phyloP scores from a whole-genome alignment of 1,284 basidiomycete genomes.

The Microbotryomycetes sp. region DNA sequence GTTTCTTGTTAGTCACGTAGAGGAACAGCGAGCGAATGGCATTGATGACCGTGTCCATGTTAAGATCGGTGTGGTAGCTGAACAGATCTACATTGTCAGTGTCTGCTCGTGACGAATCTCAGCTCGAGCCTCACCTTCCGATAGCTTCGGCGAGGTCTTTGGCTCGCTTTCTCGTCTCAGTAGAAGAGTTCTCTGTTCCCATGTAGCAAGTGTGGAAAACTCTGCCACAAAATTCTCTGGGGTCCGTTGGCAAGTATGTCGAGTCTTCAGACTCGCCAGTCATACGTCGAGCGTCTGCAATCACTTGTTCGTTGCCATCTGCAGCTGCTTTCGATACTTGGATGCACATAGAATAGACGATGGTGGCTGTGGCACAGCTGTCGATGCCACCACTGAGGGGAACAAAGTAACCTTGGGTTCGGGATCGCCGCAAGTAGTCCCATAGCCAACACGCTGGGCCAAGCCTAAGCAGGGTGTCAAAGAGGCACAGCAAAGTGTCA shows the following conservation, averaged over 20 bases:
- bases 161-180: slow-evolving; percentile 77
- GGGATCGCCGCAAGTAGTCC: slow-evolving; percentile 93
- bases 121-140: slow-evolving; percentile 57
- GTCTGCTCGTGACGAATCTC: neutral
- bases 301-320: slow-evolving; percentile 73
- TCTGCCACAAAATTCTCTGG: slow-evolving; percentile 73
- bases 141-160: slow-evolving; percentile 80
- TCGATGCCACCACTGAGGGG: slow-evolving; percentile 98
- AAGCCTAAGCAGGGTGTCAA: slow-evolving; percentile 52
- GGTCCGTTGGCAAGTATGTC: slow-evolving; percentile 72
- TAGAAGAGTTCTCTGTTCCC: slow-evolving; percentile 93
- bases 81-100: neutral
- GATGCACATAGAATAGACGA: slow-evolving; percentile 93
- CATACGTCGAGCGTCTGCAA: slow-evolving; percentile 83
- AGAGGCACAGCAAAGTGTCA: neutral
- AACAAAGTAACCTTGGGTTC: slow-evolving; percentile 91
- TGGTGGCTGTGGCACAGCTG: slow-evolving; percentile 90
- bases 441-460: slow-evolving; percentile 99
- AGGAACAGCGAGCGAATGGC: slow-evolving; percentile 77
- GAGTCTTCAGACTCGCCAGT: slow-evolving; percentile 73
- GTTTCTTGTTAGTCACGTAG: slow-evolving; percentile 72
- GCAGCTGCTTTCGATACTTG: slow-evolving; percentile 66
- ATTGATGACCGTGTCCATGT: slow-evolving; percentile 88
- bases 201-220: slow-evolving; percentile 99
- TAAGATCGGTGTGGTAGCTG: slow-evolving; percentile 89